Base-by-base conservation (phyloP, 352 stramenopile species). In the Phytophthora quininea region DNA sequence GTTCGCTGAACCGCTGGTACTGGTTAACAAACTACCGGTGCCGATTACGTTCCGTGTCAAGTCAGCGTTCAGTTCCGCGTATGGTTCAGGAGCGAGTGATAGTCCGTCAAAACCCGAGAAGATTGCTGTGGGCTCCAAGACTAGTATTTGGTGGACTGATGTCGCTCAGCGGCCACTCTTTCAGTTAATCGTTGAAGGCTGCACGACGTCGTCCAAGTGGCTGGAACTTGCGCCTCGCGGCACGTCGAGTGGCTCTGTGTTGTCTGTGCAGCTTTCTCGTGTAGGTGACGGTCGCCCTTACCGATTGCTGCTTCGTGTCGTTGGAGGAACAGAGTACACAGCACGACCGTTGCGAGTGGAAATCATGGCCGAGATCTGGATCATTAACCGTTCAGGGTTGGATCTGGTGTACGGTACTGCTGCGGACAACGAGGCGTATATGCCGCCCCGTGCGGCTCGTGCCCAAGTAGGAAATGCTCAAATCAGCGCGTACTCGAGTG, bases 11-110 rank as follows among this genome's bases (percentile, higher is more conserved):
- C 85, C 88, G 7, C 79, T 94, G 46, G 76, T 87, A n/a, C 50
- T 95, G 4, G 70, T 93, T 3, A 95, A 95, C 51, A 95, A 95
- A 58, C 74, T 93, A 1, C 86, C 88, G 3, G 79, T 93, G 10
- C 66, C 76, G n/a, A 15, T 95, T 12, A 73, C 72, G 27, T 95
- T 79, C 42, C 73, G 78, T 42, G 70, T 88, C 5, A 78, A 76
- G 32, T 89, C 79, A 30, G 62, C 80, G 0, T 74, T 63, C 46
- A 74, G 71, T 54, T 76, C 71, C 50, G 67, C 67, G 1, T 76
- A 79, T 29, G 76, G 67, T n/a, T 74, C 42, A 5, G 63, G 63
- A 32, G 45, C 52, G 38, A 84, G 67, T 38, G 63, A 74, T 32
- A 74, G 69, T 14, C 66, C 68, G 2, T 71, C 56, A 3, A 71